Evolutionary conservation across 1,139 yeast species (phyloP), one percentile per base, ranked within the genome.

Genomic region (Lodderomyces theae): DNA sequence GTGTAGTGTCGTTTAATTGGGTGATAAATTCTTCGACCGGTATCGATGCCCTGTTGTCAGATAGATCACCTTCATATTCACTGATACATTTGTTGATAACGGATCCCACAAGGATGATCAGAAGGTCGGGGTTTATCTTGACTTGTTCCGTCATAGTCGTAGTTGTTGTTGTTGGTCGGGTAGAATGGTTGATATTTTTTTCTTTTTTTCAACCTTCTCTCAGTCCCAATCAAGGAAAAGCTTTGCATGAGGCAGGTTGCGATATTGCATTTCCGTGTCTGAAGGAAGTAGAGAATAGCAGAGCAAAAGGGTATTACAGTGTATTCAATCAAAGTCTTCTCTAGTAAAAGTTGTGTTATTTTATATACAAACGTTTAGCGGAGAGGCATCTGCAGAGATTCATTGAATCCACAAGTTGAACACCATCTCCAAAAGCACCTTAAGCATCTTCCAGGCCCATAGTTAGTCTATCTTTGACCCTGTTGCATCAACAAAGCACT

Each of bases 401-500:
- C 8, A 9, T n/a, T n/a, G n/a, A n/a, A n/a, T n/a, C n/a, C n/a
- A n/a, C n/a, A n/a, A n/a, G 7, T 16, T 25, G 8, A n/a, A 4
- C 4, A 12, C 33, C 19, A 16, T 16, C 21, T 21, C n/a, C 19
- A n/a, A n/a, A n/a, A n/a, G n/a, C n/a, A n/a, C n/a, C n/a, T n/a
- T n/a, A n/a, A n/a, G n/a, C n/a, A n/a, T n/a, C n/a, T n/a, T n/a
- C n/a, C n/a, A n/a, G n/a, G n/a, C n/a, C n/a, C n/a, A n/a, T n/a
- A n/a, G n/a, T n/a, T 21, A 19, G 22, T 19, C 34, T 44, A 45
- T 39, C 32, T 41, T 39, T 38, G 49, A 61, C 45, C 45, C 39
- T 67, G 70, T 59, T 72, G 77, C 77, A 72, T 71, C 62, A 72
- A 69, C 56, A 69, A 54, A 44, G 77, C 77, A 48, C 72, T 66